Evolutionary conservation across 352 stramenopile species (phyloP).

Genomic region (Globisporangium abappressorium): DNA sequence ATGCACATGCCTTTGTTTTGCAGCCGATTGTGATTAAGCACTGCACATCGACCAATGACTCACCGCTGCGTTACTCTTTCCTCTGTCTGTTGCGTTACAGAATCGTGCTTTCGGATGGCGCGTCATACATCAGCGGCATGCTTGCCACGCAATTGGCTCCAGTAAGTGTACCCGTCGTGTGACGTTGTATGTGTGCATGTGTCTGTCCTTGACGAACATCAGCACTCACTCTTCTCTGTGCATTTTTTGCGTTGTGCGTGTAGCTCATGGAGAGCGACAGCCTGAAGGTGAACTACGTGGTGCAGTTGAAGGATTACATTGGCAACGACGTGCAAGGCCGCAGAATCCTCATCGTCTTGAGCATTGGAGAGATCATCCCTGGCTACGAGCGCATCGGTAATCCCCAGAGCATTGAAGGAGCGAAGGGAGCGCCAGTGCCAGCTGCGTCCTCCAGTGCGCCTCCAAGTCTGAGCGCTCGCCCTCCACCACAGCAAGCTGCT

Average conservation of each 20-base stretch:
- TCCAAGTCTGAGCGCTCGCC: constrained; percentile 26
- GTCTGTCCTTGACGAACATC: neutral
- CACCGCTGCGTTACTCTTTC: neutral
- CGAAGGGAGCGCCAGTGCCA: constrained; percentile 37
- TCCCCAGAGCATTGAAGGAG: constrained; percentile 73
- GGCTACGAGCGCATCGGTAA: constrained; percentile 71
- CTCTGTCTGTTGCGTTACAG: constrained; percentile 17
- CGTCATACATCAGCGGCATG: constrained; percentile 85
- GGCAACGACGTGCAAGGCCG: constrained; percentile 82
- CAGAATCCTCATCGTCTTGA: constrained; percentile 84
- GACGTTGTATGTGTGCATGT: neutral
- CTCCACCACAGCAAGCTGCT: constrained; percentile 16
- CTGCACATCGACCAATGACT: neutral
- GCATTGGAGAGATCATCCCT: constrained; percentile 73
- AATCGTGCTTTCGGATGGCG: constrained; percentile 79
- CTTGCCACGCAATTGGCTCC: constrained; percentile 76
- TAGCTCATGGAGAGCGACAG: constrained; percentile 83
- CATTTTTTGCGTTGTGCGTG: neutral
- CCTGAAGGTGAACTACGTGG: constrained; percentile 80
- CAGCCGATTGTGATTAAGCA: neutral
- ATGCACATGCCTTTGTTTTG: neutral
- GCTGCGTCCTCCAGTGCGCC: constrained; percentile 21
- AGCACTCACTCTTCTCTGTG: neutral
- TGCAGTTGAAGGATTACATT: constrained; percentile 83
- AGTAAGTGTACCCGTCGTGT: constrained; percentile 28